phyloP scores from a whole-genome alignment of 371 early-diverging fungal genomes.

The Phascolomyces articulosus region DNA sequence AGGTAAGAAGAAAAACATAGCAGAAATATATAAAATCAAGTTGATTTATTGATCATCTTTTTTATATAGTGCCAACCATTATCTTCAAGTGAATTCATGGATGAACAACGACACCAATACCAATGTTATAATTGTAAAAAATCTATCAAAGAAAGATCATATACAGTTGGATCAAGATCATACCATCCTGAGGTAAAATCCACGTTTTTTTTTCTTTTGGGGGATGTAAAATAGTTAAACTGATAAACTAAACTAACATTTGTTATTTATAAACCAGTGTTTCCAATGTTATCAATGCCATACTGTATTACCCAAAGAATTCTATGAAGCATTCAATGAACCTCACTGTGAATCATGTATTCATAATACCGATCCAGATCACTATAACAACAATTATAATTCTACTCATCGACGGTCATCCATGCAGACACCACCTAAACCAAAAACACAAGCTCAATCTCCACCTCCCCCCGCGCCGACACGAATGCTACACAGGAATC shows the following conservation, averaged over 20 bases:
- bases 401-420: background rate
- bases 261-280: conserved; percentile 6
- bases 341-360: conserved; percentile 62
- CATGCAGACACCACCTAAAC: no score
- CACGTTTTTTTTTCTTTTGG: no score
- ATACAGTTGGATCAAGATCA: conserved; percentile 43
- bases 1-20: conserved; percentile 22
- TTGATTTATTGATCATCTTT: no score
- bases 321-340: conserved; percentile 54
- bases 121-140: conserved; percentile 52
- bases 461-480: no score
- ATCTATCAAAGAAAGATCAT: conserved; percentile 56
- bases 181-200: conserved; percentile 55
- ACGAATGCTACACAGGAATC: conserved; percentile 10
- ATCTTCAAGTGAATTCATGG: background rate
- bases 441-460: no score
- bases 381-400: conserved; percentile 15
- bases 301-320: conserved; percentile 55
- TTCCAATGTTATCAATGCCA: conserved; percentile 49
- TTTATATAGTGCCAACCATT: conserved; percentile 9
- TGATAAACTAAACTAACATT: background rate
- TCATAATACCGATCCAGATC: no score
- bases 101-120: conserved; percentile 2
- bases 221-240: background rate
- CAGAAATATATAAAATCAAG: background rate